These are phyloP conservation scores for Neurospora tetrasperma DNA, from an alignment of 495 filamentous ascomycete species.

Conservation along the genomic window DNA sequence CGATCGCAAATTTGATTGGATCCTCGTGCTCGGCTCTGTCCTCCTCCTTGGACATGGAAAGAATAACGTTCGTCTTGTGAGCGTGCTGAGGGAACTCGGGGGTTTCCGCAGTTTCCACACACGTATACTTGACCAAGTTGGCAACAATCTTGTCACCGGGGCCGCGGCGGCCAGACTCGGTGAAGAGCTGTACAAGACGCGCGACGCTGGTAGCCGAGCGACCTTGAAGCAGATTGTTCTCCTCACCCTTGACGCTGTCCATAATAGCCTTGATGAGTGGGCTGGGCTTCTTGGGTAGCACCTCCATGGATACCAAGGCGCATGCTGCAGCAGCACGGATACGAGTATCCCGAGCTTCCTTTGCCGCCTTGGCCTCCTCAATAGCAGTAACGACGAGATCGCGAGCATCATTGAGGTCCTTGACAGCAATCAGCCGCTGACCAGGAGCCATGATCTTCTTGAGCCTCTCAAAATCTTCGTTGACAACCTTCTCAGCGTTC, in stretches of 20 bases:
- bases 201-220: slow-evolving; percentile 79
- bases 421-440: slow-evolving; percentile 66
- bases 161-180: slow-evolving; percentile 58
- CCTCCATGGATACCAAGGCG: slow-evolving; percentile 74
- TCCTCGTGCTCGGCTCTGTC: slow-evolving; percentile 88
- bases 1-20: slow-evolving; percentile 75
- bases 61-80: slow-evolving; percentile 60
- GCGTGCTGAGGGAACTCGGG: slow-evolving; percentile 83
- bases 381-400: slow-evolving; percentile 58
- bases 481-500: slow-evolving; percentile 77
- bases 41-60: slow-evolving; percentile 93
- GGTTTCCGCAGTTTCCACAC: slow-evolving; percentile 92
- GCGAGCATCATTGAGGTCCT: slow-evolving; percentile 65
- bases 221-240: slow-evolving; percentile 80
- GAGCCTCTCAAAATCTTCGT: slow-evolving; percentile 71
- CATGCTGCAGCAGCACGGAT: slow-evolving; percentile 78
- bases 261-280: slow-evolving; percentile 89
- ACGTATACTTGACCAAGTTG: slow-evolving; percentile 93
- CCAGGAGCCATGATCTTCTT: slow-evolving; percentile 77
- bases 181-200: slow-evolving; percentile 75
- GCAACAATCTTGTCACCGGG: slow-evolving; percentile 88
- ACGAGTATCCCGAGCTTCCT: slow-evolving; percentile 75
- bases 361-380: slow-evolving; percentile 63
- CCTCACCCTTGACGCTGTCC: slow-evolving; percentile 94
- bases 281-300: slow-evolving; percentile 83